phyloP scores from a whole-genome alignment of 306 rosid species.

The Urtica urens region DNA sequence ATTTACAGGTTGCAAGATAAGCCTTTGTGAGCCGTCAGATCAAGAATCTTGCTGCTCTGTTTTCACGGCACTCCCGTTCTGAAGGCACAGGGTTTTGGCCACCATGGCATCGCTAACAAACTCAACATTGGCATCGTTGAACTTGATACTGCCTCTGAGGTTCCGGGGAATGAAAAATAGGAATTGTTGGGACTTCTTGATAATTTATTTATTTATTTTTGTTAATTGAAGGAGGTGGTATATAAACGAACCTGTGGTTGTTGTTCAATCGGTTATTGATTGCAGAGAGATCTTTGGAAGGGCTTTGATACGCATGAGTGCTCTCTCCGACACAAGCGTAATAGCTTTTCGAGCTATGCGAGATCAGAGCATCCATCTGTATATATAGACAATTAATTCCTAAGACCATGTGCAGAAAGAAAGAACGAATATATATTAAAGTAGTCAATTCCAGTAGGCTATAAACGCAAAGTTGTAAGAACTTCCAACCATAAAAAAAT shows the following conservation, averaged over 20 bases:
- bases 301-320: slow-evolving; percentile 98
- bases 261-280: slow-evolving; percentile 88
- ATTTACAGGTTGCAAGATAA: slow-evolving; percentile 36
- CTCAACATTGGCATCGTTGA: slow-evolving; percentile 68
- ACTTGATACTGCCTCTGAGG: slow-evolving; percentile 69
- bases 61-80: slow-evolving; percentile 77
- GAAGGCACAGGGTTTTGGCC: slow-evolving; percentile 83
- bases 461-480: neutral
- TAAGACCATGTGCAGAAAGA: neutral
- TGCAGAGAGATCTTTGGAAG: slow-evolving; percentile 91
- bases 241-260: slow-evolving; percentile 29
- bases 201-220: too few species aligned
- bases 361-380: slow-evolving; percentile 96
- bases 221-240: neutral
- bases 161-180: slow-evolving; percentile 48
- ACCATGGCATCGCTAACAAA: slow-evolving; percentile 91
- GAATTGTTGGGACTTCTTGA: neutral
- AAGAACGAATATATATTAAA: neutral
- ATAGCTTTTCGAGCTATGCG: slow-evolving; percentile 92
- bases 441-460: too few species aligned
- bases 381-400: neutral
- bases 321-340: slow-evolving; percentile 99
- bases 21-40: slow-evolving; percentile 7
- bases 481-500: neutral
- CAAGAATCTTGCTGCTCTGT: slow-evolving; percentile 71